A percentile compares a stretch with the other conserved stretches of the same genome.
These are phyloP conservation scores for Umbilicus rupestris DNA, from an alignment of 164 flowering plant genomes.

Conservation along the genomic window DNA sequence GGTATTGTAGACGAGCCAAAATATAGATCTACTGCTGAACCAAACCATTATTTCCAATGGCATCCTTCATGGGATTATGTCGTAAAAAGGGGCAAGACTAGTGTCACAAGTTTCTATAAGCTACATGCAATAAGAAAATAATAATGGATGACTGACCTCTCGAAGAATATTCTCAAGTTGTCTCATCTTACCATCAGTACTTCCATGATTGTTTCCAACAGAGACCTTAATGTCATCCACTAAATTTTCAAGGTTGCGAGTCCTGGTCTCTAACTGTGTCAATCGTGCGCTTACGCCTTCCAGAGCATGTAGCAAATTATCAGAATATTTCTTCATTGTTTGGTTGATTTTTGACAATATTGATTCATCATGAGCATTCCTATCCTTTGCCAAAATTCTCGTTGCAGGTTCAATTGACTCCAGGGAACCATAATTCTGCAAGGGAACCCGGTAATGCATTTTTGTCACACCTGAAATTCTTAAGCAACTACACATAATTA, in stretches of 20 bases:
- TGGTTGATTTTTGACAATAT: constrained; percentile 62
- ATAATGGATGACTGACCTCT: constrained; percentile 35
- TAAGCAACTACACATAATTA: not conserved
- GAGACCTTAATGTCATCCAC: constrained; percentile 79
- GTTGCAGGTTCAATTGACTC: constrained; percentile 37
- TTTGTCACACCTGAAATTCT: not conserved
- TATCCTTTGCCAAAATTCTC: constrained; percentile 32
- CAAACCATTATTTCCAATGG: too few species aligned
- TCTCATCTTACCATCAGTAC: constrained; percentile 73
- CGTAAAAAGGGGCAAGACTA: not conserved
- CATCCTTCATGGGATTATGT: not conserved
- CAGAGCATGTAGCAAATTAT: constrained; percentile 55
- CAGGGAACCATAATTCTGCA: constrained; percentile 48
- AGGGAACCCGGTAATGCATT: not conserved
- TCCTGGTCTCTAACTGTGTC: constrained; percentile 72
- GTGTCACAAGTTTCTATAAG: not conserved
- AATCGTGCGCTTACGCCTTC: constrained; percentile 74
- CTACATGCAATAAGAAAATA: not conserved
- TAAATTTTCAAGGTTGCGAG: constrained; percentile 57
- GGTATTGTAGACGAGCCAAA: too few species aligned
- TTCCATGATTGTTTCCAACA: constrained; percentile 64
- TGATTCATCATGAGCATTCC: constrained; percentile 20
- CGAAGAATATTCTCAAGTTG: constrained; percentile 70
- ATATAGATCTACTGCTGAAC: too few species aligned
- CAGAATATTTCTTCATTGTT: constrained; percentile 72